phyloP scores from a whole-genome alignment of 192 early-diverging fungal genomes.

The Backusella westeae region DNA sequence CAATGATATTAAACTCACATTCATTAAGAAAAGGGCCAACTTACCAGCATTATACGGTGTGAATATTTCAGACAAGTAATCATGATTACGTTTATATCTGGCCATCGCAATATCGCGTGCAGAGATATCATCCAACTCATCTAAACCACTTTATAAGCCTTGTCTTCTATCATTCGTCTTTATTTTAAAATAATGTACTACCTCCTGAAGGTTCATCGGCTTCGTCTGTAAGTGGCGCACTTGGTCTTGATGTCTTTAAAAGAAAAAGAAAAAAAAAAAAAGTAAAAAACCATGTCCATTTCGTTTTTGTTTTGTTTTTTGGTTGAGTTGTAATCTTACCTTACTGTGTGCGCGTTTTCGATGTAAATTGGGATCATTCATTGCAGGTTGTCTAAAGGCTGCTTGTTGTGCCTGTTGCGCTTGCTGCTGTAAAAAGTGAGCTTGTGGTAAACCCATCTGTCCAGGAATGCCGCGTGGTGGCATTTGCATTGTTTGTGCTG shows the following conservation, averaged over 20 bases:
- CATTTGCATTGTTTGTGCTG: not conserved
- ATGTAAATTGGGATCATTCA: slow-evolving; percentile 15
- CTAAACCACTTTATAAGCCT: slow-evolving; percentile 21
- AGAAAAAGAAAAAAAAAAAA: not conserved
- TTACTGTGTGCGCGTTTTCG: slow-evolving; percentile 17
- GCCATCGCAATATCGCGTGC: slow-evolving; percentile 61
- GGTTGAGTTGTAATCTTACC: not conserved
- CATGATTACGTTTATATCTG: slow-evolving; percentile 61
- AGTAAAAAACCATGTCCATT: not conserved
- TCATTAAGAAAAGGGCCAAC: not conserved
- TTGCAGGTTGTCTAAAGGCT: not conserved
- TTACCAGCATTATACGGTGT: slow-evolving; percentile 57
- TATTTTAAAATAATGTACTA: slow-evolving; percentile 1
- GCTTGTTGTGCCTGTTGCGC: not conserved
- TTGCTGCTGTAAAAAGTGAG: slow-evolving; percentile 7
- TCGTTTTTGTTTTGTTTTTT: not conserved
- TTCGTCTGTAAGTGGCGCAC: slow-evolving; percentile 34
- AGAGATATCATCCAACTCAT: slow-evolving; percentile 58
- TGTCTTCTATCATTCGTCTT: not conserved
- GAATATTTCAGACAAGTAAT: slow-evolving; percentile 65
- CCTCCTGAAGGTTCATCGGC: slow-evolving; percentile 58
- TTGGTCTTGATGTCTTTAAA: not conserved
- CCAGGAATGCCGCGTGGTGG: slow-evolving; percentile 4
- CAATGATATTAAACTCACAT: too few species aligned
- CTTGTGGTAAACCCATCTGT: not conserved